A percentile compares a stretch with the other conserved stretches of the same genome.
phyloP scores from a whole-genome alignment of 257 asterid species.

The Henckelia pumila region DNA sequence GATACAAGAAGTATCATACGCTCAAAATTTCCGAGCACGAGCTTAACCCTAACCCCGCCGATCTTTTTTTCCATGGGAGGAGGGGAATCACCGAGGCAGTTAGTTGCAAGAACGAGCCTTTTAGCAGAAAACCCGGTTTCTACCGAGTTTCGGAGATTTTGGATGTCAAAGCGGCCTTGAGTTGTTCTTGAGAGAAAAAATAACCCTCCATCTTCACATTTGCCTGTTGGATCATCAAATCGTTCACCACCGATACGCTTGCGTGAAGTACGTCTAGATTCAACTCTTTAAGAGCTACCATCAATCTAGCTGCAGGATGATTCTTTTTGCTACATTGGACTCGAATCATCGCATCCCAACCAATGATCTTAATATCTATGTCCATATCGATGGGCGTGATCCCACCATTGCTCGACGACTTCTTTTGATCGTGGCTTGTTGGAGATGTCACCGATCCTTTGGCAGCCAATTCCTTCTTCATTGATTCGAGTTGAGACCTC shows the following conservation, averaged over 20 bases:
- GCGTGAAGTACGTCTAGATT: conserved; percentile 58
- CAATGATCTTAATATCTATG: conserved; percentile 49
- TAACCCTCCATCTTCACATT: conserved; percentile 49
- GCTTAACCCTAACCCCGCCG: background rate
- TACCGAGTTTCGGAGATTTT: conserved; percentile 32
- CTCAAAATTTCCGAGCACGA: background rate
- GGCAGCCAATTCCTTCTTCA: conserved; percentile 36
- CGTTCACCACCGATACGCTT: conserved; percentile 54
- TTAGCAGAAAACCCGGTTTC: background rate
- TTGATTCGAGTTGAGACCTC: conserved; percentile 35
- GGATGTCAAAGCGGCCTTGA: conserved; percentile 40
- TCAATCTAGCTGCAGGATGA: conserved; percentile 58
- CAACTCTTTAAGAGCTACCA: conserved; percentile 47
- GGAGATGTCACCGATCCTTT: conserved; percentile 28
- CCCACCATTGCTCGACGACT: background rate
- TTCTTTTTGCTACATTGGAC: conserved; percentile 48
- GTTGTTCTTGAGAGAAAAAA: conserved; percentile 46
- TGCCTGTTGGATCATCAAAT: conserved; percentile 54
- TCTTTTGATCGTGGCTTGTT: conserved; percentile 26
- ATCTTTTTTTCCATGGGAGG: background rate
- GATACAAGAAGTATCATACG: background rate
- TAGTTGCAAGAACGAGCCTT: background rate
- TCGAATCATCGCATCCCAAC: conserved; percentile 52
- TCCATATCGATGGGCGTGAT: conserved; percentile 30
- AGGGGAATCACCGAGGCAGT: background rate